Evolutionary conservation across 805 yeast genomes (phyloP).

Genomic region (Sugiyamaella lignohabitans): DNA sequence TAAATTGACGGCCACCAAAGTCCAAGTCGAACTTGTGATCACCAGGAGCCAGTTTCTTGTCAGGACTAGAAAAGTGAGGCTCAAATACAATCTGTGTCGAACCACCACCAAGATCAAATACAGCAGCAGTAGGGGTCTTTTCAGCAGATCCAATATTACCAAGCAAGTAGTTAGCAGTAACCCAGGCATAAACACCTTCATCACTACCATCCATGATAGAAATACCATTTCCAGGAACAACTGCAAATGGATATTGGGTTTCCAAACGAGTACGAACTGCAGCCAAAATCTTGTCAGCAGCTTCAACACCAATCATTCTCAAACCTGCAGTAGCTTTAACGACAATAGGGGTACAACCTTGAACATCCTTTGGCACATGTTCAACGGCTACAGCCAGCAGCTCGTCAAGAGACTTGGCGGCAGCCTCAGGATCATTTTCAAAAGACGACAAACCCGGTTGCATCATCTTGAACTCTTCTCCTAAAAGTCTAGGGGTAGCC

Average conservation of each 20-base stretch:
- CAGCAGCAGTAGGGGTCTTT: slow-evolving; percentile 86
- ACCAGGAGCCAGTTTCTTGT: slow-evolving; percentile 66
- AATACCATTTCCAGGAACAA: slow-evolving; percentile 79
- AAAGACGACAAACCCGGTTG: slow-evolving; percentile 89
- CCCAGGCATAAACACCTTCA: slow-evolving; percentile 99
- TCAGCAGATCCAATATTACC: slow-evolving; percentile 85
- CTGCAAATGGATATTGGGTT: slow-evolving; percentile 82
- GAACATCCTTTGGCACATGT: slow-evolving; percentile 65
- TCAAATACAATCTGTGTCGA: slow-evolving; percentile 98
- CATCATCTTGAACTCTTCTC: slow-evolving; percentile 80
- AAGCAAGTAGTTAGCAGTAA: slow-evolving; percentile 85
- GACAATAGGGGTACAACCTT: slow-evolving; percentile 84
- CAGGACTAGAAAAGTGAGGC: slow-evolving; percentile 53
- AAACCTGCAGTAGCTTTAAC: slow-evolving; percentile 98
- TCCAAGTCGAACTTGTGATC: slow-evolving; percentile 76
- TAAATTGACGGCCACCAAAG: slow-evolving; percentile 77
- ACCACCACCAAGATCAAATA: slow-evolving; percentile 97
- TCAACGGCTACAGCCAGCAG: slow-evolving; percentile 69
- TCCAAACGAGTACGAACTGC: slow-evolving; percentile 75
- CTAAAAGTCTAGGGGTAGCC: slow-evolving; percentile 72
- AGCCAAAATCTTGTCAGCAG: slow-evolving; percentile 60
- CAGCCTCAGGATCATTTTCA: slow-evolving; percentile 72
- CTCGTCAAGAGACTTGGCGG: slow-evolving; percentile 86
- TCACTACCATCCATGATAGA: slow-evolving; percentile 93
- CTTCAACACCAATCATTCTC: slow-evolving; percentile 72